Base-by-base conservation (phyloP, 1,284 basidiomycete genomes). In the Naganishia liquefaciens region DNA sequence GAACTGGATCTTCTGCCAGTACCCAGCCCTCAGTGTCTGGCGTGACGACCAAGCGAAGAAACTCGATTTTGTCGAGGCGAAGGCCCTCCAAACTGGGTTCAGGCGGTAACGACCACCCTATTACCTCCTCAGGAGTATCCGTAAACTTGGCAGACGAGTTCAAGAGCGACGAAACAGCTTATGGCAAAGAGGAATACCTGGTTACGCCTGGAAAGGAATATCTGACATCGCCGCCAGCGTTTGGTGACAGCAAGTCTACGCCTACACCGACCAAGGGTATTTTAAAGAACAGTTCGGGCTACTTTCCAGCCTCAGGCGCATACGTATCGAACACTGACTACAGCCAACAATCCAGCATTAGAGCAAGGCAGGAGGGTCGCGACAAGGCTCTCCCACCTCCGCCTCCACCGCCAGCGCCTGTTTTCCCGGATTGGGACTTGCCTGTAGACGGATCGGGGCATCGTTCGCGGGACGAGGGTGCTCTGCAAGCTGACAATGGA, bases 361-460 rank as follows among this genome's bases (percentile, higher is more conserved):
- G 44, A 15, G 50, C 9, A 52, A 30, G 37, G 23, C 39, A 46
- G 7, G 53, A 63, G 19, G 53, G 43, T 47, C 66, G 33, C 58
- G 70, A 70, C 21, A 77, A 76, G 64, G 64, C 64, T 40, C 64
- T 75, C 19, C 73, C 75, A 1, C 63, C 63, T 28, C 50, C 60
- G 27, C 71, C 70, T 19, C 77, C 76, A 30, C 76, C 78, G 25
- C 72, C 77, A 9, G 72, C 66, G 39, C 78, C 77, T 23, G 78
- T 79, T 64, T 72, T 79, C 69, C 78, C 77, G n/a, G 72, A 75
- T 65, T 79, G 78, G 66, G 30, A 64, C 37, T 42, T 30, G 30
- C 37, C 50, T 19, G 33, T 39, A 37, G 44, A 52, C 27, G 40
- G 51, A 54, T 23, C 57, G 51, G 63, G 30, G 17, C 47, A 57